phyloP scores from a whole-genome alignment of 495 filamentous ascomycete species.

The Bacidia gigantensis region DNA sequence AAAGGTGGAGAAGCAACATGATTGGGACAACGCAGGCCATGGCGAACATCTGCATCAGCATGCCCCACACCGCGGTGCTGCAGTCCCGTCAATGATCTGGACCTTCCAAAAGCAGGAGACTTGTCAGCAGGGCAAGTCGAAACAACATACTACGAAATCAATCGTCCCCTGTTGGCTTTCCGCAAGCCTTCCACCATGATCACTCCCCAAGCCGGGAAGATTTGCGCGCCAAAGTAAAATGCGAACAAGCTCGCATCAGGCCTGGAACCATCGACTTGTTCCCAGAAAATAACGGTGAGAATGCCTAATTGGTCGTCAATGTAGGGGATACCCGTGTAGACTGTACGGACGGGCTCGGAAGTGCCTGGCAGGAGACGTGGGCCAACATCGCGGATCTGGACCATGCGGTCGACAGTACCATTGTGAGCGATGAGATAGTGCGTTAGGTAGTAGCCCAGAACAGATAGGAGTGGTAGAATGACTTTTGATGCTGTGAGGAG shows the following conservation, averaged over 20 bases:
- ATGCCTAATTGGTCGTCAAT: constrained; percentile 35
- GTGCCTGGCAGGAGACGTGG: constrained; percentile 29
- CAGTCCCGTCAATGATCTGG: too few species aligned
- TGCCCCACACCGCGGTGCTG: constrained; percentile 37
- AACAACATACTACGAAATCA: constrained; percentile 38
- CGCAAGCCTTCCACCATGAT: constrained; percentile 43
- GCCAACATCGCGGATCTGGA: constrained; percentile 16
- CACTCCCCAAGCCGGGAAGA: constrained; percentile 41
- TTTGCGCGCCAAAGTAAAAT: constrained; percentile 38
- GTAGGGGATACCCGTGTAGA: constrained; percentile 36
- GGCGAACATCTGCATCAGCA: constrained; percentile 38
- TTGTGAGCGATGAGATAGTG: constrained; percentile 31
- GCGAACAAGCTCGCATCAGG: constrained; percentile 33
- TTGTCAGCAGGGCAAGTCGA: not conserved
- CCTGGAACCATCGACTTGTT: constrained; percentile 36
- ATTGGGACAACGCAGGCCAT: constrained; percentile 42
- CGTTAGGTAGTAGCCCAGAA: constrained; percentile 29
- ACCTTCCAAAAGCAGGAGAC: too few species aligned
- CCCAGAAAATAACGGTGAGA: constrained; percentile 42
- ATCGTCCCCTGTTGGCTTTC: constrained; percentile 36
- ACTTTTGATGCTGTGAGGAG: constrained; percentile 19
- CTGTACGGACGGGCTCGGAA: constrained; percentile 23
- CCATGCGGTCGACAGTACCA: constrained; percentile 25
- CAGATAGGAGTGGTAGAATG: constrained; percentile 30
- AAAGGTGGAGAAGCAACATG: constrained; percentile 37